These are phyloP conservation scores for Aureobasidium melanogenum DNA, from an alignment of 2,329 filamentous ascomycete species.

Conservation along the genomic window DNA sequence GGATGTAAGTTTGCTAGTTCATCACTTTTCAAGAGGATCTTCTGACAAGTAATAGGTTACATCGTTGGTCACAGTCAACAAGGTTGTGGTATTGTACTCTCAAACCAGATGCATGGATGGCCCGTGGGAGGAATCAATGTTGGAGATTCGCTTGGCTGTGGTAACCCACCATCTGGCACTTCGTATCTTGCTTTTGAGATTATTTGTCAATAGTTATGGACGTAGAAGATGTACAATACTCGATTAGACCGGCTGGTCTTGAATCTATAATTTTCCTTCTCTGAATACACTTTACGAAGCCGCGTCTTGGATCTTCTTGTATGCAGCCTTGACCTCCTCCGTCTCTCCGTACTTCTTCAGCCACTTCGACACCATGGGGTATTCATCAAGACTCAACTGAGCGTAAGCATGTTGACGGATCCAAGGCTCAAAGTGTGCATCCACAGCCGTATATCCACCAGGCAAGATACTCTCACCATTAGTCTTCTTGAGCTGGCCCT, in stretches of 20 bases:
- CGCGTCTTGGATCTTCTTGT: slow-evolving; percentile 25
- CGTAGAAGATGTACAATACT: too few species aligned
- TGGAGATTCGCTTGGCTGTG: background rate
- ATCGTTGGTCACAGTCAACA: background rate
- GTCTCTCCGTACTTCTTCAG: slow-evolving; percentile 27
- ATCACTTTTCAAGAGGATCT: background rate
- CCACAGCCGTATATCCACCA: slow-evolving; percentile 30
- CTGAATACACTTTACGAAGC: background rate
- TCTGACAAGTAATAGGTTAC: background rate
- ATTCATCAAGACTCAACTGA: slow-evolving; percentile 31
- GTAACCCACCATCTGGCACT: background rate
- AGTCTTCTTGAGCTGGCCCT: slow-evolving; percentile 32
- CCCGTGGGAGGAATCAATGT: background rate
- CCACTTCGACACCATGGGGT: slow-evolving; percentile 33
- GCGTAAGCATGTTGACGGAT: slow-evolving; percentile 31
- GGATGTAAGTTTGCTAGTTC: background rate
- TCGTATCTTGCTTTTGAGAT: background rate
- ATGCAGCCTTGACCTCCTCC: slow-evolving; percentile 33
- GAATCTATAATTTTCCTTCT: too few species aligned
- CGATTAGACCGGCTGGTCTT: too few species aligned
- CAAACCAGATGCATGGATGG: background rate
- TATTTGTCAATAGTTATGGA: background rate
- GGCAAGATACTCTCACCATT: slow-evolving; percentile 31
- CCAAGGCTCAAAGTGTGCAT: slow-evolving; percentile 37
- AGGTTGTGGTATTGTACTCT: background rate